phyloP scores from a whole-genome alignment of 1,284 basidiomycete genomes.

The Schizopora paradoxa region DNA sequence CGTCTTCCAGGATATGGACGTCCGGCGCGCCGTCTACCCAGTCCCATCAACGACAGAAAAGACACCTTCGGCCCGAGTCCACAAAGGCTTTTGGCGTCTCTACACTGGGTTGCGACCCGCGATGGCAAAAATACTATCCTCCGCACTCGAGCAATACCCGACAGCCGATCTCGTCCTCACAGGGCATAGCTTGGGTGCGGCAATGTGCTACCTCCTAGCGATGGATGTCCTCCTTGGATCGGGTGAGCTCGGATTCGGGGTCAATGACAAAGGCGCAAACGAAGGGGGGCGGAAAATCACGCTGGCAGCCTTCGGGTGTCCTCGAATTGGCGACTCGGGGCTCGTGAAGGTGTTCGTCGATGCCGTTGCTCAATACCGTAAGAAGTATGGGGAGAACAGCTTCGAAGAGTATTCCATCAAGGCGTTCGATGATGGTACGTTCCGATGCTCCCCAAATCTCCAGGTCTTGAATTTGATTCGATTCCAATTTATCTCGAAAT shows the following conservation, averaged over 20 bases:
- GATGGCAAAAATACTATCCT: slow-evolving; percentile 29
- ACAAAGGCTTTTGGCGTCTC: slow-evolving; percentile 48
- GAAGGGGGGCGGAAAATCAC: slow-evolving; percentile 25
- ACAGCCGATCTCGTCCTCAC: slow-evolving; percentile 38
- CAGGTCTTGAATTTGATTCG: neutral
- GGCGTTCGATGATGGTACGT: slow-evolving; percentile 49
- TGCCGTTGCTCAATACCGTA: slow-evolving; percentile 30
- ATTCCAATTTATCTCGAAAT: neutral
- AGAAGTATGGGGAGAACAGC: slow-evolving; percentile 31
- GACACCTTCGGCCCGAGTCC: slow-evolving; percentile 27
- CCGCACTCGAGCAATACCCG: slow-evolving; percentile 27
- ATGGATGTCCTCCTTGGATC: slow-evolving; percentile 39
- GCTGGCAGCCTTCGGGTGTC: slow-evolving; percentile 45
- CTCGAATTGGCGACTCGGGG: slow-evolving; percentile 40
- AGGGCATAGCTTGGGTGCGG: slow-evolving; percentile 48
- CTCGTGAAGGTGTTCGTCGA: slow-evolving; percentile 39
- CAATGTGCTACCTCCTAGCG: slow-evolving; percentile 41
- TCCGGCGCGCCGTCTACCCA: slow-evolving; percentile 9
- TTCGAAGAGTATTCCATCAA: slow-evolving; percentile 46
- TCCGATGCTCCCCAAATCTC: neutral
- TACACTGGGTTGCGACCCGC: slow-evolving; percentile 37
- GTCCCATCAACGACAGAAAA: neutral
- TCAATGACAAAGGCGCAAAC: too few species aligned
- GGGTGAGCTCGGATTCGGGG: too few species aligned
- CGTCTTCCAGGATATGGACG: slow-evolving; percentile 16